These are phyloP conservation scores for Eucalyptus curtisii DNA, from an alignment of 345 rosid species.

Conservation along the genomic window DNA sequence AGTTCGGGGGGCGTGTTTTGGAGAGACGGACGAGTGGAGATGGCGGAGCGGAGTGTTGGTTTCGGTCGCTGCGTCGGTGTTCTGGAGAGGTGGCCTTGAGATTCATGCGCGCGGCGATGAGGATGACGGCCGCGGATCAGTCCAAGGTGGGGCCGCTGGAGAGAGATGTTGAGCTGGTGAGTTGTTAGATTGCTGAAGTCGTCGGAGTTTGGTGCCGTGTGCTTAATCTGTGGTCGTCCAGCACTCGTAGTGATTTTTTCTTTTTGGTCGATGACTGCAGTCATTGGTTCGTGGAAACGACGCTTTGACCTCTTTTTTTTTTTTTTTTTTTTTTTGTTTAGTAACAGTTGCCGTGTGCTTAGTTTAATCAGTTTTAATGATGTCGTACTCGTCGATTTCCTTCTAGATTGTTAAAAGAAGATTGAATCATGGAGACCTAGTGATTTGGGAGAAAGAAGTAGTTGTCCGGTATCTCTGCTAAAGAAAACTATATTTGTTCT, in stretches of 20 bases:
- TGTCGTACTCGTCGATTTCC: background rate
- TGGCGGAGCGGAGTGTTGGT: background rate
- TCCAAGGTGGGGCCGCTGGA: constrained; percentile 20
- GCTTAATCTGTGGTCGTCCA: background rate
- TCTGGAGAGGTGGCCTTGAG: background rate
- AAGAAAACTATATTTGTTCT: background rate
- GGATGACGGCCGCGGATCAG: constrained; percentile 13
- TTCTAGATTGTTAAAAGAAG: background rate
- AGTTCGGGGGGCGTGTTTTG: background rate
- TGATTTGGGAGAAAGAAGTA: background rate
- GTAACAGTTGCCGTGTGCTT: background rate
- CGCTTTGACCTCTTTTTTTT: background rate
- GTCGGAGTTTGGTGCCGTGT: background rate
- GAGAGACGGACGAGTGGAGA: background rate
- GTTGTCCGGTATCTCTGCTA: background rate
- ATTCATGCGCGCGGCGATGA: background rate
- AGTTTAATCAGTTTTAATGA: background rate
- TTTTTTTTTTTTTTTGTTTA: background rate
- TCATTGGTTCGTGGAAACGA: background rate
- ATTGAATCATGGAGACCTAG: background rate
- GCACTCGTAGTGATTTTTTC: background rate
- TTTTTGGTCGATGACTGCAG: background rate
- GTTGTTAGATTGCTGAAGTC: background rate
- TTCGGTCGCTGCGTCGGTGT: background rate
- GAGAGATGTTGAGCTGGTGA: constrained; percentile 56